These are phyloP conservation scores for Sphaceloma murrayae DNA, from an alignment of 2,329 filamentous ascomycete species.

Conservation along the genomic window DNA sequence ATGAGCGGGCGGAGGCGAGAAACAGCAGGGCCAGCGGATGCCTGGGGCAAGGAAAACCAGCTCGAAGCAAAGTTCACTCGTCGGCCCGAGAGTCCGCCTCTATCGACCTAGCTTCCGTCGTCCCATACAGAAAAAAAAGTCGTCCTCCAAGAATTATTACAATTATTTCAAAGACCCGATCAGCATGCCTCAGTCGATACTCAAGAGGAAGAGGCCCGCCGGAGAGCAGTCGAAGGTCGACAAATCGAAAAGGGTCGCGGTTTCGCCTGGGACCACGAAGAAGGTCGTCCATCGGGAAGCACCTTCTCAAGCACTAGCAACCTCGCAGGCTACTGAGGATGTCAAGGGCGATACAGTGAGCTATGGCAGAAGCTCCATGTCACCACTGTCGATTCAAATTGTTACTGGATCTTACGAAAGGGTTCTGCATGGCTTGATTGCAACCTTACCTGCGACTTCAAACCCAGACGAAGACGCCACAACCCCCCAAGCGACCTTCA, in stretches of 20 bases:
- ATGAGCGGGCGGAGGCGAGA: background rate
- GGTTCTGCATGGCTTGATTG: constrained; percentile 80
- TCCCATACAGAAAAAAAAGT: background rate
- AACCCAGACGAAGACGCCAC: constrained; percentile 22
- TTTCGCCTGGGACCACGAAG: no score
- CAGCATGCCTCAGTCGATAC: constrained; percentile 4
- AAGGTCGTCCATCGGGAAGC: no score
- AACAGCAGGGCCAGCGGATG: background rate
- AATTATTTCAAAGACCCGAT: background rate
- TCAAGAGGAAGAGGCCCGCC: constrained; percentile 5
- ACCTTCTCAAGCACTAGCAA: no score
- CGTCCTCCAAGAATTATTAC: no score
- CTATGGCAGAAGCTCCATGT: background rate
- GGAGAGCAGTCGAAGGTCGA: background rate
- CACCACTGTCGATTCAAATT: constrained; percentile 49
- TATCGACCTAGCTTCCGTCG: background rate
- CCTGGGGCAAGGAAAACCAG: background rate
- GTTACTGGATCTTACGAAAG: constrained; percentile 90
- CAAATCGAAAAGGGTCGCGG: constrained; percentile 11
- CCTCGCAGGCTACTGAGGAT: background rate
- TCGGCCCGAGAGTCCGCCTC: no score
- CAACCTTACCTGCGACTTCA: constrained; percentile 47
- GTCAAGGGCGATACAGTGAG: no score
- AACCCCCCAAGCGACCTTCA: constrained; percentile 50
- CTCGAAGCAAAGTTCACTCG: background rate